These are phyloP conservation scores for Apocynum venetum DNA, from an alignment of 257 asterid species.

Conservation along the genomic window DNA sequence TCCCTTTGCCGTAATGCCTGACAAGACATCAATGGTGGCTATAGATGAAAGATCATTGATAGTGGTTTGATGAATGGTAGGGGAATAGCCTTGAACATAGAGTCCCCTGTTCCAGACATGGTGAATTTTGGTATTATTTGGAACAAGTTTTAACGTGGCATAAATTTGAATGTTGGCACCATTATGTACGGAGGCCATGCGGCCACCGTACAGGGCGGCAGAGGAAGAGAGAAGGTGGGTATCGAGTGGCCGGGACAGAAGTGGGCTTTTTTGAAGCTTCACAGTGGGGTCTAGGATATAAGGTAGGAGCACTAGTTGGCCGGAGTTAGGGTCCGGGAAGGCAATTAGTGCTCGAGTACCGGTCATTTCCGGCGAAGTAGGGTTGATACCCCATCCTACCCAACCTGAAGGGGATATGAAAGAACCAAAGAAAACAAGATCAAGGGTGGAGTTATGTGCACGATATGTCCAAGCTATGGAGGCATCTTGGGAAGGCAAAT, in stretches of 20 bases:
- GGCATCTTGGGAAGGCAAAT: conserved; percentile 75
- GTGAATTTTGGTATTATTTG: conserved; percentile 66
- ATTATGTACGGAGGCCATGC: conserved; percentile 73
- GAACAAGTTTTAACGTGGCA: conserved; percentile 54
- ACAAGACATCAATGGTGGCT: conserved; percentile 57
- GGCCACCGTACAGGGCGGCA: conserved; percentile 72
- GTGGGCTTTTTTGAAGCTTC: conserved; percentile 56
- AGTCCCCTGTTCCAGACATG: conserved; percentile 79
- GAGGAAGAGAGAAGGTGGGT: conserved; percentile 66
- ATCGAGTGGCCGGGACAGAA: conserved; percentile 88
- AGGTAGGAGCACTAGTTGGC: conserved; percentile 76
- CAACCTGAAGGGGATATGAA: conserved; percentile 96
- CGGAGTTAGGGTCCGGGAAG: conserved; percentile 87
- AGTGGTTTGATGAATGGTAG: conserved; percentile 71
- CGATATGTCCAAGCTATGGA: conserved; percentile 86
- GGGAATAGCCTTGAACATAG: conserved; percentile 94
- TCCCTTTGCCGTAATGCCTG: conserved; percentile 44
- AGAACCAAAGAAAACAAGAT: conserved; percentile 69
- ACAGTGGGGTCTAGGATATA: conserved; percentile 73
- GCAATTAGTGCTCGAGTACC: conserved; percentile 79
- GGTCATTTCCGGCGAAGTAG: conserved; percentile 78
- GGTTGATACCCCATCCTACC: conserved; percentile 95
- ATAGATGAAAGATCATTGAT: conserved; percentile 61
- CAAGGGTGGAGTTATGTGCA: conserved; percentile 74
- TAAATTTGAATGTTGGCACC: conserved; percentile 69